phyloP scores from a whole-genome alignment of 306 rosid genomes.

The Lablab purpureus region DNA sequence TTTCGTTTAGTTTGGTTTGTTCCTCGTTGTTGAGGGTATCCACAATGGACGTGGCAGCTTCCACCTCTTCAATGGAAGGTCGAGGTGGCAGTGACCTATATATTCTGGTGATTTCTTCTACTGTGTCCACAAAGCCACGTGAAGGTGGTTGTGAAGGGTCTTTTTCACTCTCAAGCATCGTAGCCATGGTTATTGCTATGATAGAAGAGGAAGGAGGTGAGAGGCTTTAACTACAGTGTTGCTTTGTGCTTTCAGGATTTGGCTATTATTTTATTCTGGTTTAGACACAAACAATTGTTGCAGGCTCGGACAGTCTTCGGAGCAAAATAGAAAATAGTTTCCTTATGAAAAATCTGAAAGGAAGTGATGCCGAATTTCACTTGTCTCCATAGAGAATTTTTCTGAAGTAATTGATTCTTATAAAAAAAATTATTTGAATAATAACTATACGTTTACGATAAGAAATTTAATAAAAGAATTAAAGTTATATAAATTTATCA shows the following conservation, averaged over 20 bases:
- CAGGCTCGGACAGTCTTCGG: background rate
- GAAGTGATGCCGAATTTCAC: too few relatives aligned
- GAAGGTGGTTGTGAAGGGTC: conserved; percentile 55
- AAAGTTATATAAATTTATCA: too few relatives aligned
- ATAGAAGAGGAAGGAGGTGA: background rate
- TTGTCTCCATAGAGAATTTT: too few relatives aligned
- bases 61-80: conserved; percentile 79
- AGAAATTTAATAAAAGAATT: too few relatives aligned
- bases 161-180: conserved; percentile 39
- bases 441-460: too few relatives aligned
- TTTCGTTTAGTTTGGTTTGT: conserved; percentile 64
- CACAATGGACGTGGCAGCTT: conserved; percentile 72
- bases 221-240: background rate
- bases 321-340: background rate
- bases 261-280: background rate
- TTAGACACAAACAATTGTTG: background rate
- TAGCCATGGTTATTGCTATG: conserved; percentile 58
- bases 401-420: too few relatives aligned
- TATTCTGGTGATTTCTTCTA: conserved; percentile 66
- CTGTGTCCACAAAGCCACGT: conserved; percentile 54
- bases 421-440: too few relatives aligned
- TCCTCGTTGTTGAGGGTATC: conserved; percentile 72
- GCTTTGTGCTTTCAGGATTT: conserved; percentile 10
- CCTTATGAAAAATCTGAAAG: background rate
- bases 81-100: conserved; percentile 83